Percentiles rank a stretch among this genome's conserved stretches.
phyloP scores from a whole-genome alignment of 768 basidiomycete genomes.

The Podaxis sp. region DNA sequence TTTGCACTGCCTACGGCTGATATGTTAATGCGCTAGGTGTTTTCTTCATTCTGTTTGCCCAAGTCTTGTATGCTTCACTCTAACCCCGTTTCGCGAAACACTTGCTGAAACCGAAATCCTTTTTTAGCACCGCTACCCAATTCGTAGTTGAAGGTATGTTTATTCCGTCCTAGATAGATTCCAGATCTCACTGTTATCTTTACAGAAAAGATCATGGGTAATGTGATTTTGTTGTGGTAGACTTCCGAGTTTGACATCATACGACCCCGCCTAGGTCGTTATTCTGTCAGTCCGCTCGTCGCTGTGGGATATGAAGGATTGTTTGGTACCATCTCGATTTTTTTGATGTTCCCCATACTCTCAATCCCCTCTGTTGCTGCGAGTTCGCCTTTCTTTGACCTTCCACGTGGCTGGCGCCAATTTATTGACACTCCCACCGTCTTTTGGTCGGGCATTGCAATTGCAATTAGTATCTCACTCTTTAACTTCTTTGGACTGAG shows the following conservation, averaged over 20 bases:
- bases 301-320: slow-evolving; percentile 95
- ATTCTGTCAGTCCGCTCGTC: slow-evolving; percentile 83
- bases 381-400: slow-evolving; percentile 77
- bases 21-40: slow-evolving; percentile 54
- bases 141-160: slow-evolving; percentile 81
- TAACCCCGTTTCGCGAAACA: slow-evolving; percentile 18
- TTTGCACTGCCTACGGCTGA: slow-evolving; percentile 21
- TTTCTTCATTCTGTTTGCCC: slow-evolving; percentile 90
- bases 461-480: slow-evolving; percentile 72
- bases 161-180: slow-evolving; percentile 2
- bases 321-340: slow-evolving; percentile 81
- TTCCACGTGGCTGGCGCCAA: slow-evolving; percentile 86
- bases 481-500: slow-evolving; percentile 93
- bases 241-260: slow-evolving; percentile 8
- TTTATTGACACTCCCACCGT: slow-evolving; percentile 79
- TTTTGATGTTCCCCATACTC: slow-evolving; percentile 79
- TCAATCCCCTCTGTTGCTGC: slow-evolving; percentile 66
- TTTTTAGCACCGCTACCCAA: slow-evolving; percentile 77
- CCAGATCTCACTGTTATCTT: slow-evolving; percentile 10
- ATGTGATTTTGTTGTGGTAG: slow-evolving; percentile 14
- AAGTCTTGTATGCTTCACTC: slow-evolving; percentile 74
- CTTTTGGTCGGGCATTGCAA: slow-evolving; percentile 64
- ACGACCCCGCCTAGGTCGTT: slow-evolving; percentile 42
- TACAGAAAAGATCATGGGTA: slow-evolving; percentile 85
- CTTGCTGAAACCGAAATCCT: slow-evolving; percentile 16